These are phyloP conservation scores for Corylus heterophylla DNA, from an alignment of 306 rosid species.

Conservation along the genomic window DNA sequence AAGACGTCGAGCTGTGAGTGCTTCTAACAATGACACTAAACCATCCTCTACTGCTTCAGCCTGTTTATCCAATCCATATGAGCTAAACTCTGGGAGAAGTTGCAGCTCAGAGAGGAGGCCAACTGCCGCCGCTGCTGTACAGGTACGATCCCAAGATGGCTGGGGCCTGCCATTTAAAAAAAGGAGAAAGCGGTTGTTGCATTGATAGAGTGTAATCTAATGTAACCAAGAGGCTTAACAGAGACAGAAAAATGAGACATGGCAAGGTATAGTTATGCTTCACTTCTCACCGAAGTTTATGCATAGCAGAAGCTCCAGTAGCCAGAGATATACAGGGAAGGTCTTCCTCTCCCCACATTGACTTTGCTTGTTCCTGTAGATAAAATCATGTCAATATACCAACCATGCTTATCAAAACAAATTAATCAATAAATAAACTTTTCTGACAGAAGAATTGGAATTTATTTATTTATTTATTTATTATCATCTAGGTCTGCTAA, in stretches of 20 bases:
- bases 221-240: background rate
- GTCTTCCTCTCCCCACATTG: slow-evolving; percentile 75
- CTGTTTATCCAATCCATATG: slow-evolving; percentile 56
- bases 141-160: slow-evolving; percentile 97
- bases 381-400: slow-evolving; percentile 3
- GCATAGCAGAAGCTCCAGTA: slow-evolving; percentile 86
- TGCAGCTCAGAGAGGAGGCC: slow-evolving; percentile 82
- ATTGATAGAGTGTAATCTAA: too few species aligned
- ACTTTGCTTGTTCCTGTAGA: slow-evolving; percentile 69
- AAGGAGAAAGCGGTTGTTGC: background rate
- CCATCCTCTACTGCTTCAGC: slow-evolving; percentile 70
- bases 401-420: background rate
- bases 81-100: slow-evolving; percentile 54
- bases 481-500: background rate
- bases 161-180: slow-evolving; percentile 62
- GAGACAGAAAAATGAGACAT: background rate
- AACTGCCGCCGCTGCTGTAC: slow-evolving; percentile 85
- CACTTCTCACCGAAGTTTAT: slow-evolving; percentile 78
- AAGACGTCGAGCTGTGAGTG: slow-evolving; percentile 74
- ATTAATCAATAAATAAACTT: background rate
- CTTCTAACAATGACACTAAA: slow-evolving; percentile 59
- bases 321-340: slow-evolving; percentile 72
- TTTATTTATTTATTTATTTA: background rate
- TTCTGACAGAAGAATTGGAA: background rate
- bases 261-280: slow-evolving; percentile 3